Evolutionary conservation across 2,329 filamentous ascomycete species (phyloP), one percentile per base, ranked within the genome.

Genomic region (Penicillium psychrosexuale): DNA sequence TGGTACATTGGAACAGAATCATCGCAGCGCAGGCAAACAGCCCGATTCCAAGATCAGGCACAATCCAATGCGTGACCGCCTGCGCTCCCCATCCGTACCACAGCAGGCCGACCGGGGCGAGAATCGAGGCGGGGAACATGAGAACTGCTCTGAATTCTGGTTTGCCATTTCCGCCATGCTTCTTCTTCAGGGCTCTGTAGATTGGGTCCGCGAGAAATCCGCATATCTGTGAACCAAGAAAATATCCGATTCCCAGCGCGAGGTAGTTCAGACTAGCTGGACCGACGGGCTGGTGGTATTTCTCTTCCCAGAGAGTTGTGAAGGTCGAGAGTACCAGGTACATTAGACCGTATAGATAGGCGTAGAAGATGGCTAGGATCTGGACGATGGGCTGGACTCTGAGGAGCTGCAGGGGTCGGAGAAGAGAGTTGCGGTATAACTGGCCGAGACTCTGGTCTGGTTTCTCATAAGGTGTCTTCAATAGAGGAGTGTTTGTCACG

Each of bases 241-340:
- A 72, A 66, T 85, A 84, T 0, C 85, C 85, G 0, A 85, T 42
- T 1, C 80, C 81, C 40, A 82, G 77, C 11, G 83, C 79, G 17
- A 85, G 76, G 69, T 84, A 86, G 65, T 85, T 82, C 1, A 86
- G 66, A 1, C 81, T 81, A 7, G 78, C 81, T 8, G 80, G 78
- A 49, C 80, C 78, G 1, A 78, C 69, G 0, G 74, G 73, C 59
- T 83, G 73, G 27, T 72, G 59, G 59, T 87, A 88, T 1, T 70
- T 64, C 0, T 63, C 61, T 8, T 69, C 72, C 80, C 82, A 87
- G 0, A 87, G 69, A 0, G 68, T 64, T 0, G 84, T 78, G 59
- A 85, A 86, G 3, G 80, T 84, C 0, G 81, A 79, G 0, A 87
- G 76, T 24, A 83, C 73, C 36, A 87, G 78, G 47, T 85, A 86